These are phyloP conservation scores for Pezicula radicicola DNA, from an alignment of 2,329 filamentous ascomycete species.

Conservation along the genomic window DNA sequence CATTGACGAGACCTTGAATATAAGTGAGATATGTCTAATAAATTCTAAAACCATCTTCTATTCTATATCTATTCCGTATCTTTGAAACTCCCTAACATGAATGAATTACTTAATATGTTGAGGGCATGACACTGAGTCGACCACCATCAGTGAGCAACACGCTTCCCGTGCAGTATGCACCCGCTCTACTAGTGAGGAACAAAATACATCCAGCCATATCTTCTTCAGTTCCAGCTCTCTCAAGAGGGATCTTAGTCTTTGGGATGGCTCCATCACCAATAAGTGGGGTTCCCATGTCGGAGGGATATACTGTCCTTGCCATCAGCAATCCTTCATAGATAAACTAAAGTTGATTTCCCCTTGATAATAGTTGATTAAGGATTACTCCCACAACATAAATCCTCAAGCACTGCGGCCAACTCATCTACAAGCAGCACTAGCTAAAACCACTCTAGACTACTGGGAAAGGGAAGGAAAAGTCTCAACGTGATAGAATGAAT, in stretches of 20 bases:
- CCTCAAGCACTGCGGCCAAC: too few species aligned
- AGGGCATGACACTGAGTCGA: slow-evolving; percentile 19
- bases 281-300: slow-evolving; percentile 1
- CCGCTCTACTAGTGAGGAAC: slow-evolving; percentile 34
- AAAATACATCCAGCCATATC: slow-evolving; percentile 62
- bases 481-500: too few species aligned
- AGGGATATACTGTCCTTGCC: background rate
- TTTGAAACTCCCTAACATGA: too few species aligned
- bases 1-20: too few species aligned
- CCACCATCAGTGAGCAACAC: slow-evolving; percentile 28
- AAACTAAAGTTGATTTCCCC: background rate
- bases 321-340: background rate
- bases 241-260: slow-evolving; percentile 17
- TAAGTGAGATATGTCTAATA: too few species aligned
- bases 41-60: too few species aligned
- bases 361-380: background rate
- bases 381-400: background rate
- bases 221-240: slow-evolving; percentile 53
- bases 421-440: too few species aligned
- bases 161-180: slow-evolving; percentile 27
- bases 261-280: slow-evolving; percentile 21
- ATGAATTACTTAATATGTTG: slow-evolving; percentile 1
- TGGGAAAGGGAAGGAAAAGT: too few species aligned
- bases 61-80: too few species aligned
- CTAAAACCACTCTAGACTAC: too few species aligned